Percentiles rank a stretch among this genome's conserved stretches.
phyloP scores from a whole-genome alignment of 2,329 filamentous ascomycete species.

The Aspergillus brunneoviolaceus region DNA sequence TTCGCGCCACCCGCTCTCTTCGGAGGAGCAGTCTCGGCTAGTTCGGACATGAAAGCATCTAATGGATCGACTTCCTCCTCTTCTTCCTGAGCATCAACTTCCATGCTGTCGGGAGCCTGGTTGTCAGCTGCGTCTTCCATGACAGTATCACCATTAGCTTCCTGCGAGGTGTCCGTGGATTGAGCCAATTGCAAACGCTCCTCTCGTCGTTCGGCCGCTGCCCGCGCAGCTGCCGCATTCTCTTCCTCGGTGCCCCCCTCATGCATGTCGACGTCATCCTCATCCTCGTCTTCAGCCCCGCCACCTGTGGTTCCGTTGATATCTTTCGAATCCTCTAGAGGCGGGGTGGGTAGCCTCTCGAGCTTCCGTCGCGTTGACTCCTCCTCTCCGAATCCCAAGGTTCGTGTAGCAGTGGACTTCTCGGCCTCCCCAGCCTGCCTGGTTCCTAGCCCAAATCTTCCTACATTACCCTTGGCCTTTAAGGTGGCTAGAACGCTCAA shows the following conservation, averaged over 20 bases:
- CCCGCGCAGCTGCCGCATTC: conserved; percentile 77
- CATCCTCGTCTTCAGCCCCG: conserved; percentile 67
- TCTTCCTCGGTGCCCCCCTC: conserved; percentile 85
- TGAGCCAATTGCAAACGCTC: conserved; percentile 56
- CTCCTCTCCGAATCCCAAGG: conserved; percentile 83
- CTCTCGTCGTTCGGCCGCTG: conserved; percentile 80
- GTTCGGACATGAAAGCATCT: conserved; percentile 91
- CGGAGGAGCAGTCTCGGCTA: conserved; percentile 53
- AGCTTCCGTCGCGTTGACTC: conserved; percentile 84
- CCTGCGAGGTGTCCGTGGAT: conserved; percentile 36
- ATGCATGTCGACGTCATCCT: conserved; percentile 71
- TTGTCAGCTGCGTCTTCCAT: conserved; percentile 44
- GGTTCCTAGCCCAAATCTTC: conserved; percentile 75
- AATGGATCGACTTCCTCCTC: conserved; percentile 77
- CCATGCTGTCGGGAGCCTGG: conserved; percentile 41
- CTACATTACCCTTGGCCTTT: conserved; percentile 71
- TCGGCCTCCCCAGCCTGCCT: conserved; percentile 66
- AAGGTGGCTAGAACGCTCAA: conserved; percentile 47
- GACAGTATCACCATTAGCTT: conserved; percentile 49
- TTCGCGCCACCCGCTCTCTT: conserved; percentile 39
- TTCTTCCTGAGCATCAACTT: conserved; percentile 30
- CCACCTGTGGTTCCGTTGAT: conserved; percentile 53
- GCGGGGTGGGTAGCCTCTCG: conserved; percentile 79
- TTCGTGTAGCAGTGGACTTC: conserved; percentile 68
- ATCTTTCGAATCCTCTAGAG: conserved; percentile 61